Evolutionary conservation across 495 filamentous ascomycete species (phyloP).

Genomic region (Parathielavia hyrcaniae): DNA sequence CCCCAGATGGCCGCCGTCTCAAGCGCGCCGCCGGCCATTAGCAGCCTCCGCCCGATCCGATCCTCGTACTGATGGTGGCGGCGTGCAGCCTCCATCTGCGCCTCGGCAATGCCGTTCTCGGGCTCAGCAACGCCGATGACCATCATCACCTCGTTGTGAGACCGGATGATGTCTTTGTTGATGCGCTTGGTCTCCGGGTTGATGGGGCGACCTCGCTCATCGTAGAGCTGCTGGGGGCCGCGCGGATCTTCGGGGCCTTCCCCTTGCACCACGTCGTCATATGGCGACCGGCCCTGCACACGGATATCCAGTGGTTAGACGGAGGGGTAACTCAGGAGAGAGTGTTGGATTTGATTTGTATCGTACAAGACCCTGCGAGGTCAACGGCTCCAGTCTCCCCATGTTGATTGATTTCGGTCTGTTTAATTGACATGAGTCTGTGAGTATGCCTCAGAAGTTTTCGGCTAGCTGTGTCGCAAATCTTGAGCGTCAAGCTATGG

Average conservation of each 20-base stretch:
- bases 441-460: neutral
- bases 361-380: slow-evolving; percentile 45
- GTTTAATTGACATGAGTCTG: neutral
- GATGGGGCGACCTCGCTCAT: slow-evolving; percentile 61
- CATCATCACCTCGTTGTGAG: slow-evolving; percentile 54
- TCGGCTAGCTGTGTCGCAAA: neutral
- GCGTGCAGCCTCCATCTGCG: slow-evolving; percentile 25
- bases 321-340: neutral
- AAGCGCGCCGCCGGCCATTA: slow-evolving; percentile 34
- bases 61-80: slow-evolving; percentile 38
- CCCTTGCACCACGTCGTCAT: slow-evolving; percentile 54
- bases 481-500: neutral
- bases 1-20: slow-evolving; percentile 47
- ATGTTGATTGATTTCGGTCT: slow-evolving; percentile 25
- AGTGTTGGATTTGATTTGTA: neutral
- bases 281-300: slow-evolving; percentile 61
- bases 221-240: slow-evolving; percentile 55
- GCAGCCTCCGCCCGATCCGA: slow-evolving; percentile 34
- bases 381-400: slow-evolving; percentile 47
- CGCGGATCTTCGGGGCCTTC: slow-evolving; percentile 43
- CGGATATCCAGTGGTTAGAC: slow-evolving; percentile 9
- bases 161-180: slow-evolving; percentile 47
- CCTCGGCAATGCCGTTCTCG: slow-evolving; percentile 31
- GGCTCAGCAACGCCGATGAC: slow-evolving; percentile 50
- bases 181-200: slow-evolving; percentile 52